Base-by-base conservation (phyloP, 306 rosid genomes). In the Cicer judaicum region DNA sequence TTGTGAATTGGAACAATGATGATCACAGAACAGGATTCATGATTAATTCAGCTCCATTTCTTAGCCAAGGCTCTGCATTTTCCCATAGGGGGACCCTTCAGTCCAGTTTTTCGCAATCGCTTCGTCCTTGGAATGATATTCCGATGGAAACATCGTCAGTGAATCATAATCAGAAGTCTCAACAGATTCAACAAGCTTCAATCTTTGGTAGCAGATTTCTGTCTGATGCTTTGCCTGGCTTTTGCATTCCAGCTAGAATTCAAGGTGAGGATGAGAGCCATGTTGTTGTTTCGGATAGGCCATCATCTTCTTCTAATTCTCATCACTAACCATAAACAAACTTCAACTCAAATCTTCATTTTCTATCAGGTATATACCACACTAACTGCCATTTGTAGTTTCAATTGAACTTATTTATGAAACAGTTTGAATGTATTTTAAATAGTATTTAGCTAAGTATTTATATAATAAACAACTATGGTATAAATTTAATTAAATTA, bases 31-130 rank as follows among this genome's bases (percentile, higher is more conserved):
- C 81, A 11, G 87, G 84, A 10, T 79, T 87, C 64, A 74, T 86
- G 63, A 70, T 81, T 57, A 83, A 78, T 76, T 44, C 91, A 38
- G 60, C 59, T 10, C 65, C 86, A 8, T 68, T 87, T 80, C 79
- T 89, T 9, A 88, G 90, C 72, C 89, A 80, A 70, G 84, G 88
- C 44, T 68, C 87, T 14, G 64, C 85, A 16, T 83, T 78, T 84
- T 54, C 89, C 76, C 88, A 87, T 66, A 89, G 97, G 97, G 97
- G 90, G 81, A 85, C 98, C 93, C 96, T 93, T 90, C 98, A 93
- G 96, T 89, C 96, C 96, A 93, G 93, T 90, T 90, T 86, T 75
- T 53, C 90, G 59, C 87, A 85, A 1, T 83, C 89, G 5, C 38
- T 78, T 81, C 87, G 90, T 39, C 84, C 84, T 56, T 89, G 98